Evolutionary conservation across 371 early-diverging fungal species (phyloP).

Genomic region (Apophysomyces elegans): DNA sequence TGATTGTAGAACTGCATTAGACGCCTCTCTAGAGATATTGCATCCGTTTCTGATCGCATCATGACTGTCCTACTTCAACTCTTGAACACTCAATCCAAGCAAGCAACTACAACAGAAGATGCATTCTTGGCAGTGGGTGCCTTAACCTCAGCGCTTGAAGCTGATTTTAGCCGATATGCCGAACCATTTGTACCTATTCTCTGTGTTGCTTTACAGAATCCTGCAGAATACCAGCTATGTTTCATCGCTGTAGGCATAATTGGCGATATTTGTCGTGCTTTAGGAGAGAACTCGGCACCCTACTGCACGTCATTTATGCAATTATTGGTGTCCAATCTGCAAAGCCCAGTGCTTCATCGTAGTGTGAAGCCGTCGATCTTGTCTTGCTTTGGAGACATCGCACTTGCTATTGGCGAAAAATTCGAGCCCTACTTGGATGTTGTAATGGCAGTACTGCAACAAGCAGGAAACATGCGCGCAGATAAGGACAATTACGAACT

Average conservation of each 20-base stretch:
- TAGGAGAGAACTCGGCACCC: conserved; percentile 69
- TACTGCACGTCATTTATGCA: conserved; percentile 89
- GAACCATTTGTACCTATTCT: conserved; percentile 87
- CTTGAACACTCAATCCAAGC: conserved; percentile 68
- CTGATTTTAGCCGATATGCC: conserved; percentile 84
- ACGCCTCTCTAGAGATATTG: conserved; percentile 70
- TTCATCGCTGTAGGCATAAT: conserved; percentile 92
- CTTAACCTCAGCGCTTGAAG: conserved; percentile 79
- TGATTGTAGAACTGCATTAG: conserved; percentile 65
- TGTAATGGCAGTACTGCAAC: conserved; percentile 84
- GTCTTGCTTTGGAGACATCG: conserved; percentile 97
- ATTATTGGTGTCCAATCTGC: conserved; percentile 75
- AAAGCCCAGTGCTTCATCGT: conserved; percentile 76
- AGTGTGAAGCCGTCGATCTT: conserved; percentile 93
- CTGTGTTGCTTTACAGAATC: conserved; percentile 81
- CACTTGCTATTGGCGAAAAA: conserved; percentile 88
- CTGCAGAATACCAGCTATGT: conserved; percentile 88
- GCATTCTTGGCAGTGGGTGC: conserved; percentile 90
- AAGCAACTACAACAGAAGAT: conserved; percentile 91
- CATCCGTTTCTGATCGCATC: conserved; percentile 79
- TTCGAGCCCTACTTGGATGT: conserved; percentile 86
- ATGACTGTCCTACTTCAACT: conserved; percentile 84
- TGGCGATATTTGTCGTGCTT: conserved; percentile 93
- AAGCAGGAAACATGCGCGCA: conserved; percentile 77
- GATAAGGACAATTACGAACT: conserved; percentile 71